Evolutionary conservation across 768 basidiomycete species (phyloP).

Genomic region (Suillus weaverae): DNA sequence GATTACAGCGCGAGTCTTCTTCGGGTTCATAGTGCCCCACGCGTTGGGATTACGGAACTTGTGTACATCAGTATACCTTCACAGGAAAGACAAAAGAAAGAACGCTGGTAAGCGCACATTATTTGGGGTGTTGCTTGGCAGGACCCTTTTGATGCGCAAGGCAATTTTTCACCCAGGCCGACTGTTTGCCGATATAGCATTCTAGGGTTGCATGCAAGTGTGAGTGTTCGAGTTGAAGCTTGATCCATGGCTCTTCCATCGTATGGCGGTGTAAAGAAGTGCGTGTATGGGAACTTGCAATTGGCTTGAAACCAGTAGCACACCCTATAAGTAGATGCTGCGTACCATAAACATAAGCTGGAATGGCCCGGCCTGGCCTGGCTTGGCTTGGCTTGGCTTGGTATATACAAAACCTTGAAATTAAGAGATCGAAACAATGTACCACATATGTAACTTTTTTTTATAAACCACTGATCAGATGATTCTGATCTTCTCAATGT

Average conservation of each 20-base stretch:
- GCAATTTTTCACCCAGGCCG: neutral
- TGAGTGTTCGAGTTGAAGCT: neutral
- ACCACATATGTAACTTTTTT: neutral
- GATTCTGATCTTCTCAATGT: conserved; percentile 1
- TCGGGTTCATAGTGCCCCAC: neutral
- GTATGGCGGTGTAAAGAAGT: conserved; percentile 2
- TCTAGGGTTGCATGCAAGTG: neutral
- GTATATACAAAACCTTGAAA: neutral
- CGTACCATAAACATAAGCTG: neutral
- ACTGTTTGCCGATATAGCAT: neutral
- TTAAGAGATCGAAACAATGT: neutral
- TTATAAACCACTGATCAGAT: neutral
- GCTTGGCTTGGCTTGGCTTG: neutral
- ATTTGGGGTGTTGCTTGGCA: neutral
- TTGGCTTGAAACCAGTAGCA: neutral
- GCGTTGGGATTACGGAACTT: neutral
- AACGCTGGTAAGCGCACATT: too few species aligned
- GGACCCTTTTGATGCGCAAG: conserved; percentile 5
- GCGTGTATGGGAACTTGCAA: neutral
- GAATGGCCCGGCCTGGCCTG: neutral
- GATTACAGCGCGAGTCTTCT: conserved; percentile 3
- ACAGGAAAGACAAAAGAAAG: neutral
- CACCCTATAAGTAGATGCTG: neutral
- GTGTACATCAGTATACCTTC: neutral
- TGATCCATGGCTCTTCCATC: conserved; percentile 6